Conservation (phyloP, 495 filamentous ascomycete species). For the Penicillium antarcticum region DNA sequence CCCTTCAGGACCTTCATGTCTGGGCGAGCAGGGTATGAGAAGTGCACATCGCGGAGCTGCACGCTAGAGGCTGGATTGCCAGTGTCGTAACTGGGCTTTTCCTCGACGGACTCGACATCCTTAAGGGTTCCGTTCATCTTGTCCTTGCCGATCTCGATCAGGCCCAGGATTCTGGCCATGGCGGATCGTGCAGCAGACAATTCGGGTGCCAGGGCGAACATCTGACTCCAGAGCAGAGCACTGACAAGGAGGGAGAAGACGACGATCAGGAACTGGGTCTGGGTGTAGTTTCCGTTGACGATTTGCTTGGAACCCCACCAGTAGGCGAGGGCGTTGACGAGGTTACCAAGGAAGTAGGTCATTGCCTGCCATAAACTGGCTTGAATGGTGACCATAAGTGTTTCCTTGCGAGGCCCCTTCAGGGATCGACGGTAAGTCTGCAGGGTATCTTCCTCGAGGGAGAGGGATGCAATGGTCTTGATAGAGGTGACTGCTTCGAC, state of each 20-base stretch:
- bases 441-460: slow-evolving; percentile 37
- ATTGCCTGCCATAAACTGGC: slow-evolving; percentile 51
- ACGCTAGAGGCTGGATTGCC: slow-evolving; percentile 37
- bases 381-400: slow-evolving; percentile 38
- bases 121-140: slow-evolving; percentile 21
- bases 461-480: slow-evolving; percentile 49
- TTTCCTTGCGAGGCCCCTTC: slow-evolving; percentile 42
- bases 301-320: slow-evolving; percentile 64
- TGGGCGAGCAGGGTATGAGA: slow-evolving; percentile 57
- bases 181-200: slow-evolving; percentile 48
- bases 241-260: slow-evolving; percentile 53
- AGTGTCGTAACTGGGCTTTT: slow-evolving; percentile 17
- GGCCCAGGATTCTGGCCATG: slow-evolving; percentile 37
- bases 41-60: slow-evolving; percentile 50
- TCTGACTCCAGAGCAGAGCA: slow-evolving; percentile 58
- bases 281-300: slow-evolving; percentile 50
- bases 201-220: slow-evolving; percentile 60
- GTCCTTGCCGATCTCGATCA: slow-evolving; percentile 43
- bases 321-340: slow-evolving; percentile 62
- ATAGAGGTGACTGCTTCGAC: slow-evolving; percentile 50
- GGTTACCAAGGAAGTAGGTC: slow-evolving; percentile 46
- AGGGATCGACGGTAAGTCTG: slow-evolving; percentile 32
- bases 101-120: slow-evolving; percentile 16
- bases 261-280: slow-evolving; percentile 60
- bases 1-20: slow-evolving; percentile 48